Percentiles rank a stretch among this genome's conserved stretches.
Evolutionary conservation across 176 grass and related monocot genomes (phyloP).

Genomic region (Triticum timopheevii): DNA sequence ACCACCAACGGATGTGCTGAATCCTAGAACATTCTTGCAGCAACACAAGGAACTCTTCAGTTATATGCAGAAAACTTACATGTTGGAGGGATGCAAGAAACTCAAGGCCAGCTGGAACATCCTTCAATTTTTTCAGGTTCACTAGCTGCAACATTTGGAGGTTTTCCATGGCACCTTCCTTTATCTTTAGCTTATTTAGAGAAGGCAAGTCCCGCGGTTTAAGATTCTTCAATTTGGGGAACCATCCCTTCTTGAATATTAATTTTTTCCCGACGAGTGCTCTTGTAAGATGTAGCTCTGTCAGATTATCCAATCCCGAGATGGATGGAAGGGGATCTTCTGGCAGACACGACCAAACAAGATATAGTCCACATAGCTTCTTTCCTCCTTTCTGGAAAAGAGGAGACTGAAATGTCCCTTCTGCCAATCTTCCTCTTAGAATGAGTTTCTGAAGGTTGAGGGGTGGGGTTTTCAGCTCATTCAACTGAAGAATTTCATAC

Average conservation of each 20-base stretch:
- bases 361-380: neutral
- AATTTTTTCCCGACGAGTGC: neutral
- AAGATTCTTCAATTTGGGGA: neutral
- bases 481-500: neutral
- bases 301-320: neutral
- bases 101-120: neutral
- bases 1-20: neutral
- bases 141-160: neutral
- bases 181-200: neutral
- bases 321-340: neutral
- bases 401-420: neutral
- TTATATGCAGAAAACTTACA: neutral
- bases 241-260: neutral
- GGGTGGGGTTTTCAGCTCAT: neutral
- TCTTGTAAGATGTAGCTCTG: neutral
- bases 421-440: neutral
- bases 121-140: neutral
- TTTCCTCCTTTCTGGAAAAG: neutral
- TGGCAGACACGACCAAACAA: neutral
- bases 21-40: neutral
- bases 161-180: neutral
- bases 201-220: neutral
- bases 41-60: neutral
- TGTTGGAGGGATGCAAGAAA: neutral
- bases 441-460: neutral